Percentiles rank a stretch among this genome's conserved stretches.
Evolutionary conservation across 495 filamentous ascomycete genomes (phyloP).

Genomic region (Daldinia grandis): DNA sequence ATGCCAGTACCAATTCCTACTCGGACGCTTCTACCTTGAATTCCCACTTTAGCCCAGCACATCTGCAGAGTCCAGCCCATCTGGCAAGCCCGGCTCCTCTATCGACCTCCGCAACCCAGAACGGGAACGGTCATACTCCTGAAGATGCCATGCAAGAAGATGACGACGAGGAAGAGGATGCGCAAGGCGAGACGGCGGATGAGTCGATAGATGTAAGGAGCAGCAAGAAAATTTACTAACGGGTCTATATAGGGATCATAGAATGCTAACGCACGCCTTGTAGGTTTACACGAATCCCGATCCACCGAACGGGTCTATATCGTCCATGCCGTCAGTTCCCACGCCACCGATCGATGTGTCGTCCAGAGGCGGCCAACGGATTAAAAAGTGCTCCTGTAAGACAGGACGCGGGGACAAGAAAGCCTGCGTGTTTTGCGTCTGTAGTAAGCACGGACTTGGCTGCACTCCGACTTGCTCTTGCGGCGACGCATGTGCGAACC

Average conservation of each 20-base stretch:
- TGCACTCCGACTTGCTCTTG: constrained; percentile 41
- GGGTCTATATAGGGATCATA: not conserved
- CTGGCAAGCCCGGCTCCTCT: constrained; percentile 38
- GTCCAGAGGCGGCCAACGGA: constrained; percentile 24
- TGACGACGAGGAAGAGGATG: constrained; percentile 45
- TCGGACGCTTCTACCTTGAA: constrained; percentile 34
- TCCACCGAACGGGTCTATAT: constrained; percentile 25
- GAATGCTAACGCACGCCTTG: constrained; percentile 11
- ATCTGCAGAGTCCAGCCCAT: constrained; percentile 36
- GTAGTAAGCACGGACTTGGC: constrained; percentile 42
- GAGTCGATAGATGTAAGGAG: constrained; percentile 45
- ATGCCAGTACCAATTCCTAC: constrained; percentile 38
- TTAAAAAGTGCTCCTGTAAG: constrained; percentile 42
- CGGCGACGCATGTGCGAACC: constrained; percentile 41
- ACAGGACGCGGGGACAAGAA: constrained; percentile 46
- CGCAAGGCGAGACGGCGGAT: constrained; percentile 43
- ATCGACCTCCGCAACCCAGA: constrained; percentile 36
- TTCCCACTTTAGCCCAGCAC: constrained; percentile 41
- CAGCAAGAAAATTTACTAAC: not conserved
- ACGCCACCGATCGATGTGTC: constrained; percentile 40
- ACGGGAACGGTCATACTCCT: constrained; percentile 35
- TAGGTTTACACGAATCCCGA: constrained; percentile 44
- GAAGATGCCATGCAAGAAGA: constrained; percentile 38
- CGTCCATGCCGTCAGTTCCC: constrained; percentile 37
- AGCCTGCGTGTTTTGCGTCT: constrained; percentile 41